Evolutionary conservation across 805 yeast species (phyloP).

Genomic region (Starmerella etchellsii): DNA sequence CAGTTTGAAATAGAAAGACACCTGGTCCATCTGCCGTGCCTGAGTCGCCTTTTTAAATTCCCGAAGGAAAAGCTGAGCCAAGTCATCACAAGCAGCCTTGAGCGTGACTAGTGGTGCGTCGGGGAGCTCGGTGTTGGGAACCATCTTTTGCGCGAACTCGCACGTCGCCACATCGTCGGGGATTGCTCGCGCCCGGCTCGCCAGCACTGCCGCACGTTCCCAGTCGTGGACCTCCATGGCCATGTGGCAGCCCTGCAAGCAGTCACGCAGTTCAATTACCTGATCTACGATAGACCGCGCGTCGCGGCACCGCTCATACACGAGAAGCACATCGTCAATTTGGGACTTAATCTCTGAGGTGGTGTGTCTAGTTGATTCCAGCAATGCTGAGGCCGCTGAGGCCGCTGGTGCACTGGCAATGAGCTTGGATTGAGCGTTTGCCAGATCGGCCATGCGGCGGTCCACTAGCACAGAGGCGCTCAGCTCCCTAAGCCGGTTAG

Average conservation of each 20-base stretch:
- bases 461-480: conserved; percentile 2
- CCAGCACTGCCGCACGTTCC: conserved; percentile 64
- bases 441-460: conserved; percentile 8
- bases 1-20: conserved; percentile 69
- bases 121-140: conserved; percentile 78
- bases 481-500: conserved; percentile 6
- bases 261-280: conserved; percentile 52
- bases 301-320: conserved; percentile 37
- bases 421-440: conserved; percentile 9
- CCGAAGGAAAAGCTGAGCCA: conserved; percentile 43
- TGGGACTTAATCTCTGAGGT: conserved; percentile 6
- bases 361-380: conserved; percentile 12
- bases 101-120: conserved; percentile 56
- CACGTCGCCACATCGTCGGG: conserved; percentile 47
- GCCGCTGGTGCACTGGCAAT: conserved; percentile 7
- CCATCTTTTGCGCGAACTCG: conserved; percentile 61
- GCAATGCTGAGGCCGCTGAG: conserved; percentile 8
- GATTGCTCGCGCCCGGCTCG: conserved; percentile 39
- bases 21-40: conserved; percentile 47
- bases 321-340: conserved; percentile 9
- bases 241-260: conserved; percentile 49
- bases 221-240: conserved; percentile 61
- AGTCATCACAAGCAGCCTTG: conserved; percentile 42
- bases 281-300: conserved; percentile 53
- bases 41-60: conserved; percentile 64